Percentiles rank a stretch among this genome's conserved stretches.
Evolutionary conservation across 768 basidiomycete genomes (phyloP).

Genomic region (Russula emetica): DNA sequence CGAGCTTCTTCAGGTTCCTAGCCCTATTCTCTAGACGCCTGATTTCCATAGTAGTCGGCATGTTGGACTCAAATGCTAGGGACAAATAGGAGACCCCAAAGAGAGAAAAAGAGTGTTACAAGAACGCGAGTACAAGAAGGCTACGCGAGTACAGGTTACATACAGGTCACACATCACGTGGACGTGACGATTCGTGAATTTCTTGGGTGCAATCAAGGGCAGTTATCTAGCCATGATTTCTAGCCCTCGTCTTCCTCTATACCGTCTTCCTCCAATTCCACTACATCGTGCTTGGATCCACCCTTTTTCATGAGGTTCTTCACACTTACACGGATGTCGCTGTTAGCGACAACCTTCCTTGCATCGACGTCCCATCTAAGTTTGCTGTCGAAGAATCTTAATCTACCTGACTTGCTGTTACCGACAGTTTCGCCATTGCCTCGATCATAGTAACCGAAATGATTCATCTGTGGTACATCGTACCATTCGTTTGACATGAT

Average conservation of each 20-base stretch:
- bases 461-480: conserved; percentile 46
- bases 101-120: not conserved
- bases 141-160: not conserved
- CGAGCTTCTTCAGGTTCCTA: conserved; percentile 12
- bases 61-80: conserved; percentile 2
- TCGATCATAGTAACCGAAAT: conserved; percentile 41
- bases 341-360: conserved; percentile 18
- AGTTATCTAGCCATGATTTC: too few relatives aligned
- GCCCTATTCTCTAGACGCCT: conserved; percentile 9
- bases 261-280: conserved; percentile 26
- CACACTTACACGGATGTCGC: conserved; percentile 25
- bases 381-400: conserved; percentile 26
- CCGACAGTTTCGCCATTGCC: conserved; percentile 34
- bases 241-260: conserved; percentile 26
- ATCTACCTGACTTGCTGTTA: conserved; percentile 10
- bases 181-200: conserved; percentile 16
- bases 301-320: conserved; percentile 27
- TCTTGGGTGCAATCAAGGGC: too few relatives aligned
- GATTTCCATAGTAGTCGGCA: conserved; percentile 25
- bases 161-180: conserved; percentile 16
- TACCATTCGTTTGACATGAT: conserved; percentile 57
- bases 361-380: conserved; percentile 27
- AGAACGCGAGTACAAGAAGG: not conserved
- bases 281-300: conserved; percentile 21
- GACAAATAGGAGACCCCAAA: not conserved